These are phyloP conservation scores for Jamesozyma spencerorum DNA, from an alignment of 805 yeast genomes.

Conservation along the genomic window DNA sequence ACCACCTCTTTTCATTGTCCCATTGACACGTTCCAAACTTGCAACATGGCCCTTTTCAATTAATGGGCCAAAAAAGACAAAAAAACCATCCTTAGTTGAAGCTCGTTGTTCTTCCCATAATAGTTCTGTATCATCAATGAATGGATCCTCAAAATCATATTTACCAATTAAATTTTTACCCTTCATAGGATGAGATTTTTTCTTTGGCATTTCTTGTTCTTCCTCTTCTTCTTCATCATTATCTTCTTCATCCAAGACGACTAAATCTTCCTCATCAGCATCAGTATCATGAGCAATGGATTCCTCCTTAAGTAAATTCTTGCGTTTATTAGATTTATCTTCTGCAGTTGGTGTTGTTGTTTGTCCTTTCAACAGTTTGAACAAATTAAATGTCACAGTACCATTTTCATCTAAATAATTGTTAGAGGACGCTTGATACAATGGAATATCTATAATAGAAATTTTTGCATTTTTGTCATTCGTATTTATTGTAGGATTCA, in stretches of 20 bases:
- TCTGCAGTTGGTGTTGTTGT: background rate
- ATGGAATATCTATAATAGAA: conserved; percentile 25
- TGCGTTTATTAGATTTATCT: conserved; percentile 3
- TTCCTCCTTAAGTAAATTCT: conserved; percentile 1
- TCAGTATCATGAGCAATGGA: conserved; percentile 17
- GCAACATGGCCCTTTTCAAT: conserved; percentile 50
- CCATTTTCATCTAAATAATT: conserved; percentile 31
- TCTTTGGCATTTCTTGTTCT: conserved; percentile 19
- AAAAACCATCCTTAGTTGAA: conserved; percentile 89
- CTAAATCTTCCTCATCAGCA: conserved; percentile 19
- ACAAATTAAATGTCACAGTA: conserved; percentile 26
- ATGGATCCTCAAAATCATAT: conserved; percentile 89
- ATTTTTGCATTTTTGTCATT: conserved; percentile 15
- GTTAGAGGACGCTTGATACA: conserved; percentile 18
- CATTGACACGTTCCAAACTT: conserved; percentile 39
- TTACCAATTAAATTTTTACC: conserved; percentile 75
- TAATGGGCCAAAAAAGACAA: conserved; percentile 88
- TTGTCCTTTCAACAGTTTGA: conserved; percentile 10
- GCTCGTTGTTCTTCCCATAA: conserved; percentile 90
- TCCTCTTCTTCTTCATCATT: conserved; percentile 18
- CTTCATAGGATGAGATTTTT: conserved; percentile 33
- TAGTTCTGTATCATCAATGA: conserved; percentile 89
- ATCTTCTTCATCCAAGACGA: conserved; percentile 15
- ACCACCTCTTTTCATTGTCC: conserved; percentile 34
- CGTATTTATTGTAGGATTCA: conserved; percentile 16